A percentile compares a stretch with the other conserved stretches of the same genome.
These are phyloP conservation scores for Acanthamoeba castellanii DNA, from an alignment of 208 protist species.

Conservation along the genomic window DNA sequence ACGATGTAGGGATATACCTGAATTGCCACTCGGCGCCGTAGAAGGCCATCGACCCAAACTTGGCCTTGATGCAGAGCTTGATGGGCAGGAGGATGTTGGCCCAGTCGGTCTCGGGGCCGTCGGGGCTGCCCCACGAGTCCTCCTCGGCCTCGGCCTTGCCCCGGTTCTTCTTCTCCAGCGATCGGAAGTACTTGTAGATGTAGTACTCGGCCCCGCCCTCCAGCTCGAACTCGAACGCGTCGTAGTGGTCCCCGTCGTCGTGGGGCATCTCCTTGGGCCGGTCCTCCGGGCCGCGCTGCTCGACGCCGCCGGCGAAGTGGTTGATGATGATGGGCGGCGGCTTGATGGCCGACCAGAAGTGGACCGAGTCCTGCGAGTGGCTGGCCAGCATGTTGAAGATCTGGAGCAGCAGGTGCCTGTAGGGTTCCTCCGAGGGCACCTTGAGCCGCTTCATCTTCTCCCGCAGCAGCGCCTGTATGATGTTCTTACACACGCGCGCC, in stretches of 20 bases:
- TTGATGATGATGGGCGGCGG: constrained; percentile 25
- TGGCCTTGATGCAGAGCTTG: constrained; percentile 64
- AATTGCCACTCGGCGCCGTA: background rate
- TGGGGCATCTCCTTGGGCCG: background rate
- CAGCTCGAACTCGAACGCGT: background rate
- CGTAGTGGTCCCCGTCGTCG: background rate
- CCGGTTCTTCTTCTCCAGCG: constrained; percentile 17
- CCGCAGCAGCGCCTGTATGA: constrained; percentile 55
- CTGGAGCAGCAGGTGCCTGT: constrained; percentile 64
- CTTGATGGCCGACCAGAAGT: constrained; percentile 58
- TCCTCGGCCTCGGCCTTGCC: background rate
- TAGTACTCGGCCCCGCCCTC: constrained; percentile 58
- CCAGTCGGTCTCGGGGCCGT: background rate
- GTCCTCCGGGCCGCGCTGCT: background rate
- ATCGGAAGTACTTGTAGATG: constrained; percentile 40
- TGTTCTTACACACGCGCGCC: constrained; percentile 58
- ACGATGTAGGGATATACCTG: background rate
- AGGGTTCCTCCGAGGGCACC: constrained; percentile 73
- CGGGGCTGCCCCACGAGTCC: background rate
- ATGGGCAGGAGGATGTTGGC: constrained; percentile 41
- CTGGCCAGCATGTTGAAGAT: constrained; percentile 68
- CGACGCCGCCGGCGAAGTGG: background rate
- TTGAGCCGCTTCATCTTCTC: constrained; percentile 77
- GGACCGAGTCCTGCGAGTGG: background rate
- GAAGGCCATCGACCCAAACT: constrained; percentile 30